Evolutionary conservation across 441 rosid genomes (phyloP).

Genomic region (Aquilaria agallochum): DNA sequence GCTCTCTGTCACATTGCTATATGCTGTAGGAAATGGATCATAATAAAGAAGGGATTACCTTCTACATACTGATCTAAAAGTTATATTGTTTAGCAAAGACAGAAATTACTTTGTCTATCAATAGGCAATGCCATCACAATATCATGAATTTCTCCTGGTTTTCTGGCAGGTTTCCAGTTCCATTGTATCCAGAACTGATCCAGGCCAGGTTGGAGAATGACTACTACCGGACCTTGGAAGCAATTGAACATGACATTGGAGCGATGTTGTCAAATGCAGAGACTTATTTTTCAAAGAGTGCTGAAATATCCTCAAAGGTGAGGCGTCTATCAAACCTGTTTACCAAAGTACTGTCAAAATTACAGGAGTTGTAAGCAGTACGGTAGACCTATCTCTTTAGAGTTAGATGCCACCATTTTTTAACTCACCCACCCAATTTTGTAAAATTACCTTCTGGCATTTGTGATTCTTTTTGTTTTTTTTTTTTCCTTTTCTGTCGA

Average conservation of each 20-base stretch:
- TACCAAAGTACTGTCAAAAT: slow-evolving; percentile 38
- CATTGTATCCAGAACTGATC: slow-evolving; percentile 59
- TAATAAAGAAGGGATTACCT: too few species aligned
- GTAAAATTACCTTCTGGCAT: too few species aligned
- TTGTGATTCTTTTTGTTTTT: too few species aligned
- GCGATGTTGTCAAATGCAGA: slow-evolving; percentile 56
- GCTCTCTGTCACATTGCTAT: too few species aligned
- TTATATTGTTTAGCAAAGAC: too few species aligned
- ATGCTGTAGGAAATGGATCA: too few species aligned
- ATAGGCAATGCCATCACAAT: not conserved
- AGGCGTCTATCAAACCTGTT: slow-evolving; percentile 60
- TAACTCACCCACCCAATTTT: too few species aligned
- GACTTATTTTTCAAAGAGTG: slow-evolving; percentile 39
- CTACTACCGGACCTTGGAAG: slow-evolving; percentile 59
- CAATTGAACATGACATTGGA: slow-evolving; percentile 49
- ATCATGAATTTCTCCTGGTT: not conserved
- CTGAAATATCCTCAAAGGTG: slow-evolving; percentile 43
- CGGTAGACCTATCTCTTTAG: too few species aligned
- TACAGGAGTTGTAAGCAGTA: slow-evolving; percentile 12
- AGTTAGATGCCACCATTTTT: too few species aligned
- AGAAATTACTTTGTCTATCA: not conserved
- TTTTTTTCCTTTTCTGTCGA: too few species aligned
- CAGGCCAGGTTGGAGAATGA: slow-evolving; percentile 54
- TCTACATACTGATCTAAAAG: not conserved
- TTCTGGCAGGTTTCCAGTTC: slow-evolving; percentile 66